Evolutionary conservation across 768 basidiomycete species (phyloP).

Genomic region (Termitomyces sp.): DNA sequence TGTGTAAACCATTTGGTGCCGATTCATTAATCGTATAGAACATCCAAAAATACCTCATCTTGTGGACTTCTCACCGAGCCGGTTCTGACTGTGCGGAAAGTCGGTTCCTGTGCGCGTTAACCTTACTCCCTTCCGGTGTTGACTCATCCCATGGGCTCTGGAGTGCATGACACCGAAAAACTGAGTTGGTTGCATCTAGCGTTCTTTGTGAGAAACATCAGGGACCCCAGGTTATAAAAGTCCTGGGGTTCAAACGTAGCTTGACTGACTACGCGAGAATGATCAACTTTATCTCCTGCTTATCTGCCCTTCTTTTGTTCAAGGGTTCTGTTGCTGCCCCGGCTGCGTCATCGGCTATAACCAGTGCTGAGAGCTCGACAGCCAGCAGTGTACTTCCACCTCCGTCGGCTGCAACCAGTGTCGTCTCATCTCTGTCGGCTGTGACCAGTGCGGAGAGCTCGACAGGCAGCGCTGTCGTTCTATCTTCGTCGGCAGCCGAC

Average conservation of each 20-base stretch:
- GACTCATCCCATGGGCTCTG: neutral
- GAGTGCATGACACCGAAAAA: neutral
- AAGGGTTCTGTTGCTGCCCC: slow-evolving; percentile 19
- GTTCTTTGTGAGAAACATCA: slow-evolving; percentile 2
- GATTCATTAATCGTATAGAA: no score
- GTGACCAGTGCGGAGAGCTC: neutral
- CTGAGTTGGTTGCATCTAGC: neutral
- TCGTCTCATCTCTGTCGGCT: neutral
- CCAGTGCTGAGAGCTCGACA: neutral
- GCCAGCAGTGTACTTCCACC: no score
- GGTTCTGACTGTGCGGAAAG: neutral
- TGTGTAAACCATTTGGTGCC: no score
- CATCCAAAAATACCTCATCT: neutral
- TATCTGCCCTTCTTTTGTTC: slow-evolving; percentile 29
- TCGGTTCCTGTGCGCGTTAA: neutral
- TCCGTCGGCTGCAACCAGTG: neutral
- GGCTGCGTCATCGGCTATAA: slow-evolving; percentile 18
- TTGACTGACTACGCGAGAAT: slow-evolving; percentile 17
- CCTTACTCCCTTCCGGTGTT: neutral
- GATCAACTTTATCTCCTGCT: slow-evolving; percentile 30
- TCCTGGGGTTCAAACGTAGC: neutral
- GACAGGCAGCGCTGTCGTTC: no score
- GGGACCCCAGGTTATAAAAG: slow-evolving; percentile 10
- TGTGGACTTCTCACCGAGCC: neutral
- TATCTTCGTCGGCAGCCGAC: neutral